These are phyloP conservation scores for Wickerhamiella shivajii DNA, from an alignment of 805 yeast species.

Conservation along the genomic window DNA sequence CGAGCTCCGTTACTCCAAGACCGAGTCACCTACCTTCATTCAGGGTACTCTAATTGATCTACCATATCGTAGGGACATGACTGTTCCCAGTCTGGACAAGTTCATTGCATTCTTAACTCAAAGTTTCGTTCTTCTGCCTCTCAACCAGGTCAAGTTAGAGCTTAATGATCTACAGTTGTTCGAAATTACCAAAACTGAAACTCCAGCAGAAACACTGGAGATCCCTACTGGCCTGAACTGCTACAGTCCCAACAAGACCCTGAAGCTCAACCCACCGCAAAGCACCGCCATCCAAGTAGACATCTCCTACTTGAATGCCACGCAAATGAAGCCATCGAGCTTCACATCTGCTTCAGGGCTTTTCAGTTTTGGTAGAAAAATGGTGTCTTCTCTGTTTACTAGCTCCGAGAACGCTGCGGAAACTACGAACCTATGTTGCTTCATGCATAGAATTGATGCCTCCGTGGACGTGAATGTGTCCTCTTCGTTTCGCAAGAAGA, in stretches of 20 bases:
- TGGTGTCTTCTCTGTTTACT: slow-evolving; percentile 20
- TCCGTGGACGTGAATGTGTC: slow-evolving; percentile 22
- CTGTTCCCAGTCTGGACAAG: slow-evolving; percentile 22
- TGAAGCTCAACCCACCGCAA: slow-evolving; percentile 17
- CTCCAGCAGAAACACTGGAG: slow-evolving; percentile 14
- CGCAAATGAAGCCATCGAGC: slow-evolving; percentile 21
- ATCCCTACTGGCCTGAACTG: slow-evolving; percentile 18
- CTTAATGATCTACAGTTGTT: slow-evolving; percentile 21
- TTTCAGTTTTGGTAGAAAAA: slow-evolving; percentile 21
- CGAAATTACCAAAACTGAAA: slow-evolving; percentile 18
- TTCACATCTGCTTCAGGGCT: slow-evolving; percentile 14
- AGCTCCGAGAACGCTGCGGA: slow-evolving; percentile 22
- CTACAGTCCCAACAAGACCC: slow-evolving; percentile 19
- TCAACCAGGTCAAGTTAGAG: slow-evolving; percentile 20
- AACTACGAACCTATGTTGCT: slow-evolving; percentile 19
- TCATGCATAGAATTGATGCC: slow-evolving; percentile 23
- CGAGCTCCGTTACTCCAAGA: slow-evolving; percentile 24
- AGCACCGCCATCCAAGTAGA: slow-evolving; percentile 20
- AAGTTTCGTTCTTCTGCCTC: slow-evolving; percentile 25
- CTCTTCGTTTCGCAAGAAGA: slow-evolving; percentile 20
- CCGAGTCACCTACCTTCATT: slow-evolving; percentile 13
- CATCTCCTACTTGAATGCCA: slow-evolving; percentile 24
- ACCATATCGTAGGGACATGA: slow-evolving; percentile 22
- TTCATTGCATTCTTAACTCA: slow-evolving; percentile 28
- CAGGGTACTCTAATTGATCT: slow-evolving; percentile 27